A percentile compares a stretch with the other conserved stretches of the same genome.
These are phyloP conservation scores for Hyphodiscus sp. DNA, from an alignment of 2,329 filamentous ascomycete species.

Conservation along the genomic window DNA sequence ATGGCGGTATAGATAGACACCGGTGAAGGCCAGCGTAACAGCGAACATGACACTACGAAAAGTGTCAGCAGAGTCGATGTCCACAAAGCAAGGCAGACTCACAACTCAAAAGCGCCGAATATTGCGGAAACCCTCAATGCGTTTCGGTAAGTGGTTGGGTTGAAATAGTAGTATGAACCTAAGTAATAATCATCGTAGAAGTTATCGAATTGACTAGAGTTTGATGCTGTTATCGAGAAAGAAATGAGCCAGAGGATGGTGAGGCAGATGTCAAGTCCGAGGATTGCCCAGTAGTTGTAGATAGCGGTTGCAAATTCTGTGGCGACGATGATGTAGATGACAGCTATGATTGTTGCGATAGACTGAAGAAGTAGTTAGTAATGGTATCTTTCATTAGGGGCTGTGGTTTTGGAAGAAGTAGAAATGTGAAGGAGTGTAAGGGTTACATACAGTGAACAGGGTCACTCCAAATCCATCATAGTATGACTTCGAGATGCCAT, in stretches of 20 bases:
- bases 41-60: too few species aligned
- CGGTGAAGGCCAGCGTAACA: too few species aligned
- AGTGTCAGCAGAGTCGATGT: too few species aligned
- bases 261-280: constrained; percentile 45
- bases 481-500: constrained; percentile 33
- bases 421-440: constrained; percentile 14
- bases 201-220: constrained; percentile 8
- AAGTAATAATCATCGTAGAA: not conserved
- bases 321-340: constrained; percentile 40
- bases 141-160: not conserved
- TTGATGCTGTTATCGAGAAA: constrained; percentile 13
- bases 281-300: constrained; percentile 49
- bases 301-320: constrained; percentile 19
- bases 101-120: not conserved
- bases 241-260: constrained; percentile 45
- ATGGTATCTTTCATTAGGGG: not conserved
- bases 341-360: constrained; percentile 35
- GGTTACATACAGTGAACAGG: constrained; percentile 34
- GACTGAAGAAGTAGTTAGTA: too few species aligned
- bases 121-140: not conserved
- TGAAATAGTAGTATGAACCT: too few species aligned
- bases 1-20: too few species aligned
- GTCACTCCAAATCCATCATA: constrained; percentile 18
- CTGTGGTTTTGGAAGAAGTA: not conserved
- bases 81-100: not conserved